Evolutionary conservation across 164 flowering plant genomes (phyloP).

Genomic region (Liriodendron chinense): DNA sequence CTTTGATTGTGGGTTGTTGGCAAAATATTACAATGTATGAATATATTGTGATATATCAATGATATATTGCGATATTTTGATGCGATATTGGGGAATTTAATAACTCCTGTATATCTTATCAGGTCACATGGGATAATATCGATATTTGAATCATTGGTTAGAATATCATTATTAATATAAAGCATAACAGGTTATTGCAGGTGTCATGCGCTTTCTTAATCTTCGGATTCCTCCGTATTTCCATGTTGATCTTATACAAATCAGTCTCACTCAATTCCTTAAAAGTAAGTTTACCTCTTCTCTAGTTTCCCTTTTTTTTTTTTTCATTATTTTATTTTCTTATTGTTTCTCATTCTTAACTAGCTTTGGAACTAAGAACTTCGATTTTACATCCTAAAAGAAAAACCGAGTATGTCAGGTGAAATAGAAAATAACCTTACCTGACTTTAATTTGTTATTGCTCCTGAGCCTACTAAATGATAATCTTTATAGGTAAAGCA

Average conservation of each 20-base stretch:
- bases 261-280: slow-evolving; percentile 42
- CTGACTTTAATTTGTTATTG: neutral
- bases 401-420: neutral
- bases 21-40: no score
- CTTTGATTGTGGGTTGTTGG: no score
- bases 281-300: slow-evolving; percentile 43
- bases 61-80: no score
- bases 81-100: no score
- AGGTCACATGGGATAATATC: no score
- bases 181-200: slow-evolving; percentile 71
- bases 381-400: neutral
- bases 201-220: slow-evolving; percentile 64
- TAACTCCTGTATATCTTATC: no score
- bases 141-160: no score
- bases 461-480: neutral
- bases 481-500: no score
- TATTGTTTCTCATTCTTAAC: neutral
- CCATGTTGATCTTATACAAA: slow-evolving; percentile 71
- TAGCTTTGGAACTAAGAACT: neutral
- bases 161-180: slow-evolving; percentile 13
- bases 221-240: slow-evolving; percentile 77
- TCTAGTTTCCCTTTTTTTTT: neutral
- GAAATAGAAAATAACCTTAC: neutral
- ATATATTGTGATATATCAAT: no score
- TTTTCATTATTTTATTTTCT: neutral